Evolutionary conservation across 371 early-diverging fungal genomes (phyloP).

Genomic region (Phascolomyces articulosus): DNA sequence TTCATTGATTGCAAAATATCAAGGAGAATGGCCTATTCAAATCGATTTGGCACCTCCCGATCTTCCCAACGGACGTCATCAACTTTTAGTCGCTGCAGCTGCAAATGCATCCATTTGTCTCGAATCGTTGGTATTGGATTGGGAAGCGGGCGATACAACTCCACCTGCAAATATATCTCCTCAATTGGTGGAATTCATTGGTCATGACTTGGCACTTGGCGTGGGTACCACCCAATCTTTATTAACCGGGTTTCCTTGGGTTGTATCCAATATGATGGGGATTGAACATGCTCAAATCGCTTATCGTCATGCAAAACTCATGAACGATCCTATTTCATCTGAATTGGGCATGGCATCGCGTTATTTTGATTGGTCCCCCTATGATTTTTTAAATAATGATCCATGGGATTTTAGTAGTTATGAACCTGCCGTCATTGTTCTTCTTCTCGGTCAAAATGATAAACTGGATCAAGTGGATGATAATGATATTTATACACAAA

Average conservation of each 20-base stretch:
- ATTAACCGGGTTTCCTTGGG: conserved; percentile 43
- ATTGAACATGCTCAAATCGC: conserved; percentile 39
- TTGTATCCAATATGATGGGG: conserved; percentile 28
- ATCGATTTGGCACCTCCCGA: conserved; percentile 12
- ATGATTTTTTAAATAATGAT: neutral
- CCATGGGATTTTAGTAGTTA: conserved; percentile 15
- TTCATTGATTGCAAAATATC: conserved; percentile 14
- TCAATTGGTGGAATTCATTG: conserved; percentile 39
- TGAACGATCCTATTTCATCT: conserved; percentile 21
- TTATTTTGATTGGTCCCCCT: conserved; percentile 35
- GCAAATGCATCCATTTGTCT: conserved; percentile 17
- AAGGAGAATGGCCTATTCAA: conserved; percentile 10
- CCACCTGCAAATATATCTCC: conserved; percentile 14
- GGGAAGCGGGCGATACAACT: conserved; percentile 15
- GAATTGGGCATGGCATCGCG: conserved; percentile 28
- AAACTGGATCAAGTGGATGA: too few species aligned
- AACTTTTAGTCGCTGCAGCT: conserved; percentile 17
- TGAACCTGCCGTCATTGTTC: conserved; percentile 23
- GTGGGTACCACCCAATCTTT: conserved; percentile 25
- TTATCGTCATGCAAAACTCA: conserved; percentile 29
- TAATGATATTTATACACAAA: conserved; percentile 22
- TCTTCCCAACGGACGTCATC: conserved; percentile 15
- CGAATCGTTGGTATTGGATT: conserved; percentile 24
- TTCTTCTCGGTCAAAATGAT: conserved; percentile 36
- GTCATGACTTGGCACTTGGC: conserved; percentile 40